These are phyloP conservation scores for Pleurotus ostreatus DNA, from an alignment of 768 basidiomycete genomes.

Conservation along the genomic window DNA sequence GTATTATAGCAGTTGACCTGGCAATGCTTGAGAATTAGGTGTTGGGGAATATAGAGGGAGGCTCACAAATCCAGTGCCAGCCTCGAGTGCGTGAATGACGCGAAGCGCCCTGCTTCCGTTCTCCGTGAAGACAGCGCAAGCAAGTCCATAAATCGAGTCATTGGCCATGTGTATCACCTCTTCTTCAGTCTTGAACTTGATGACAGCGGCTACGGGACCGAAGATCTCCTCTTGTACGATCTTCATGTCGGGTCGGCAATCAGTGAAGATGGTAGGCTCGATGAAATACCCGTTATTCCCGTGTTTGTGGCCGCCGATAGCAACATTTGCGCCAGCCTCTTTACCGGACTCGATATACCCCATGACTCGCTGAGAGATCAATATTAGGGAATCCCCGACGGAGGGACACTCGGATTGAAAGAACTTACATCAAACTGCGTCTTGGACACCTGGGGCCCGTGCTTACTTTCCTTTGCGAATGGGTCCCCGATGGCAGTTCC, in stretches of 20 bases:
- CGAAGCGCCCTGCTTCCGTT: slow-evolving; percentile 18
- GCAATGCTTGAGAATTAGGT: slow-evolving; percentile 3
- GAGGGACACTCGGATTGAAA: neutral
- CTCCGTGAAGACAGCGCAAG: slow-evolving; percentile 17
- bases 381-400: no score
- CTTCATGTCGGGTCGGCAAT: slow-evolving; percentile 59
- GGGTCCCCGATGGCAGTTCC: slow-evolving; percentile 46
- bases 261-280: slow-evolving; percentile 65
- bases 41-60: neutral
- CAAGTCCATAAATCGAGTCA: slow-evolving; percentile 17
- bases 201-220: slow-evolving; percentile 69
- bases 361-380: slow-evolving; percentile 54
- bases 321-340: slow-evolving; percentile 60
- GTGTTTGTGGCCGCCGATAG: slow-evolving; percentile 54
- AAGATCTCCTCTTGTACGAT: slow-evolving; percentile 72
- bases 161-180: slow-evolving; percentile 21
- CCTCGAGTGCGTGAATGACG: slow-evolving; percentile 20
- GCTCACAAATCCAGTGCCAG: slow-evolving; percentile 47
- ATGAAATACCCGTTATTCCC: slow-evolving; percentile 69
- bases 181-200: slow-evolving; percentile 62
- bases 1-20: slow-evolving; percentile 33
- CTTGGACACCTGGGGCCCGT: slow-evolving; percentile 48
- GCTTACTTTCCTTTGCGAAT: slow-evolving; percentile 34
- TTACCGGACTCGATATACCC: slow-evolving; percentile 73
- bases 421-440: slow-evolving; percentile 39